These are phyloP conservation scores for Tricholoma flavovirens DNA, from an alignment of 768 basidiomycete genomes.

Conservation along the genomic window DNA sequence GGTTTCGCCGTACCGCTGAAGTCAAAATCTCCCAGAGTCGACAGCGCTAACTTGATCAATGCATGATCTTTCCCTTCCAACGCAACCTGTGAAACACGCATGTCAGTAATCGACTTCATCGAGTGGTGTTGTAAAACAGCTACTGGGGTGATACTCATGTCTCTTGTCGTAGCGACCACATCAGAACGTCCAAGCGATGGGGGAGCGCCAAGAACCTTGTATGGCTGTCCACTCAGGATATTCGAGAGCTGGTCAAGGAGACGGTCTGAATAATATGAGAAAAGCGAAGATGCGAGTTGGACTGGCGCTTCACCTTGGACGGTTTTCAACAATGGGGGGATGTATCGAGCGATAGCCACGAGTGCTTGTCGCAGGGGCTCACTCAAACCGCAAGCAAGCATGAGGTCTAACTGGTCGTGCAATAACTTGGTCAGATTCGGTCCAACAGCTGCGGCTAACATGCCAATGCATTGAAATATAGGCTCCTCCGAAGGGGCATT, in stretches of 20 bases:
- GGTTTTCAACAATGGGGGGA: conserved; percentile 84
- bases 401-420: conserved; percentile 94
- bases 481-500: conserved; percentile 91
- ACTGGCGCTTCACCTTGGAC: conserved; percentile 66
- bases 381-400: conserved; percentile 92
- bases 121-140: not conserved
- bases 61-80: conserved; percentile 61
- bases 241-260: conserved; percentile 79
- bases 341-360: conserved; percentile 76
- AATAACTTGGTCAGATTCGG: conserved; percentile 93
- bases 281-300: not conserved
- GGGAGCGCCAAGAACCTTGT: conserved; percentile 77
- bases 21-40: conserved; percentile 86
- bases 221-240: conserved; percentile 77
- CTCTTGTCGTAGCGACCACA: conserved; percentile 40
- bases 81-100: conserved; percentile 26
- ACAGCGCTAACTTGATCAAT: conserved; percentile 74
- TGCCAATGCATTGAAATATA: conserved; percentile 96
- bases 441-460: conserved; percentile 92
- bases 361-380: conserved; percentile 84
- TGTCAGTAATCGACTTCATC: conserved; percentile 3
- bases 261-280: conserved; percentile 52
- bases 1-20: conserved; percentile 64
- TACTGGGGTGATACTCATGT: conserved; percentile 48
- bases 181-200: conserved; percentile 61